Conservation (phyloP, 2,329 filamentous ascomycete species). For the Calonectria leucothoes region DNA sequence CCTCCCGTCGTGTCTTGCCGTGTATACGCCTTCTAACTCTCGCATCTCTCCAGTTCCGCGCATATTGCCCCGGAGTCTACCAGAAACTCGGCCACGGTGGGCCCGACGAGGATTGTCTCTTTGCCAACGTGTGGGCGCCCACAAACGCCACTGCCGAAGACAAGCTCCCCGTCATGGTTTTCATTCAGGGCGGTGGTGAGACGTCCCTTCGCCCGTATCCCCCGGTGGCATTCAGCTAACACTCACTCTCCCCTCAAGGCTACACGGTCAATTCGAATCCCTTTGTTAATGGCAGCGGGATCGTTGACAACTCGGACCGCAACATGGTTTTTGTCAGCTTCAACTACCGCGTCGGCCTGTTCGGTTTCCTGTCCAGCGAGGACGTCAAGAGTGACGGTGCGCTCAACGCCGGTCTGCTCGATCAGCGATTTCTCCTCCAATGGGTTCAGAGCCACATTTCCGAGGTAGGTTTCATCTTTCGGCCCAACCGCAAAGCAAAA, state of each 20-base stretch:
- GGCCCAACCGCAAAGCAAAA: not conserved
- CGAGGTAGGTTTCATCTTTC: slow-evolving; percentile 45
- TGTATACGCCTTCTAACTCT: not conserved
- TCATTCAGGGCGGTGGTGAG: slow-evolving; percentile 57
- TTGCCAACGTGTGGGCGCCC: slow-evolving; percentile 61
- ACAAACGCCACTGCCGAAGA: slow-evolving; percentile 39
- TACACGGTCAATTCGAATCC: slow-evolving; percentile 61
- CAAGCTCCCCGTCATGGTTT: slow-evolving; percentile 54
- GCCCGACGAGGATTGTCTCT: slow-evolving; percentile 59
- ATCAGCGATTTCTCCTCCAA: slow-evolving; percentile 69
- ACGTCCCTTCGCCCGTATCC: not conserved
- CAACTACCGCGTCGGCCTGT: slow-evolving; percentile 72
- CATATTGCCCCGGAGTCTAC: slow-evolving; percentile 54
- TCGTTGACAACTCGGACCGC: slow-evolving; percentile 56
- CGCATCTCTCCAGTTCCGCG: slow-evolving; percentile 51
- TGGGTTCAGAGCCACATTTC: slow-evolving; percentile 73
- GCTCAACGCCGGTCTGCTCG: slow-evolving; percentile 72
- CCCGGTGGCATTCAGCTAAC: slow-evolving; percentile 8
- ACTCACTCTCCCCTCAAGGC: too few species aligned
- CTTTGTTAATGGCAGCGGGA: slow-evolving; percentile 62
- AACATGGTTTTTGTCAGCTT: slow-evolving; percentile 69
- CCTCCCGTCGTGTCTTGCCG: too few species aligned
- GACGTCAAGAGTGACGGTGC: slow-evolving; percentile 65
- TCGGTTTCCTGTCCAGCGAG: slow-evolving; percentile 71
- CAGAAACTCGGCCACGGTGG: slow-evolving; percentile 35